phyloP scores from a whole-genome alignment of 768 basidiomycete species.

The Lactarius quietus region DNA sequence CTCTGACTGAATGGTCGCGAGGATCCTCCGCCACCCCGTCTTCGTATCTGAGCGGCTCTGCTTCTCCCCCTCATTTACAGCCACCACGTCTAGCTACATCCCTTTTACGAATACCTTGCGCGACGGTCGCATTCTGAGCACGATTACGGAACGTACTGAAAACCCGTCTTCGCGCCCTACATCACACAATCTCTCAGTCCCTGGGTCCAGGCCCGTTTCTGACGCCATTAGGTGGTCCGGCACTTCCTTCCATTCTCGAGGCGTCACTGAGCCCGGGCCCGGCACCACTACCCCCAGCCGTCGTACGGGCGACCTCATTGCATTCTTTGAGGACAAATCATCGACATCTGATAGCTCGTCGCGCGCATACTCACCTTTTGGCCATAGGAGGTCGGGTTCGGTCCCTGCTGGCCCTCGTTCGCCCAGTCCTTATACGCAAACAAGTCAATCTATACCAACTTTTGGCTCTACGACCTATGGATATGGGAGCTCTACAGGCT shows the following conservation, averaged over 20 bases:
- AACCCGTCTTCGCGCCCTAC: slow-evolving; percentile 56
- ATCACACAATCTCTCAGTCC: slow-evolving; percentile 35
- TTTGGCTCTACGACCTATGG: slow-evolving; percentile 38
- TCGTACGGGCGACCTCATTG: slow-evolving; percentile 55
- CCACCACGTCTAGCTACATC: slow-evolving; percentile 23
- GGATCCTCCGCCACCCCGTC: slow-evolving; percentile 37
- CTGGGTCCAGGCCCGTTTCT: slow-evolving; percentile 34
- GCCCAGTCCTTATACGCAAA: slow-evolving; percentile 36
- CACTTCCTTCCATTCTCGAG: slow-evolving; percentile 45
- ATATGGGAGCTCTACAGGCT: slow-evolving; percentile 36
- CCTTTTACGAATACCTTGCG: slow-evolving; percentile 39
- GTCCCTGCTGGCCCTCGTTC: slow-evolving; percentile 38
- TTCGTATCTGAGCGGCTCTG: slow-evolving; percentile 35
- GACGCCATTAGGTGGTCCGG: slow-evolving; percentile 45
- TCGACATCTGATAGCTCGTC: slow-evolving; percentile 30
- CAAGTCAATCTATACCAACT: slow-evolving; percentile 42
- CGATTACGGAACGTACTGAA: slow-evolving; percentile 77
- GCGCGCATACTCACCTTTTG: slow-evolving; percentile 32
- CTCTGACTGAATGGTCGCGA: slow-evolving; percentile 58
- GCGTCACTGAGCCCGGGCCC: slow-evolving; percentile 52
- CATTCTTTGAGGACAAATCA: slow-evolving; percentile 62
- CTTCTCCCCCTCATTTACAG: slow-evolving; percentile 28
- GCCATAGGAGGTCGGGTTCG: slow-evolving; percentile 56
- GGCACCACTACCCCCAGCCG: slow-evolving; percentile 34
- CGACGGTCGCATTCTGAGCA: slow-evolving; percentile 56